Conservation (phyloP, 345 rosid species). For the Rhodamnia rubescens region DNA sequence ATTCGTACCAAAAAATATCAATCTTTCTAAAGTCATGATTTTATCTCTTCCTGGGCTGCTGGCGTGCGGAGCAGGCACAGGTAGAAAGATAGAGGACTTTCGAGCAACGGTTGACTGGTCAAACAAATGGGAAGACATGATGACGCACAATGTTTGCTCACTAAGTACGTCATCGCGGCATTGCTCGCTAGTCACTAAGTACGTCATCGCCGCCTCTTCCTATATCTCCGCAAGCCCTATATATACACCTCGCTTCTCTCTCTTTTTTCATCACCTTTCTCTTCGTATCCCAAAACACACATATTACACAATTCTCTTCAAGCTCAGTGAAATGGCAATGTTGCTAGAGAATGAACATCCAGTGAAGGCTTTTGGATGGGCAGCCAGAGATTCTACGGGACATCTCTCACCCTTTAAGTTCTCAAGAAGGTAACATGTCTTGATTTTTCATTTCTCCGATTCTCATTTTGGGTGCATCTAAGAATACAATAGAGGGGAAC, state of each 20-base stretch:
- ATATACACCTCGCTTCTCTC: background rate
- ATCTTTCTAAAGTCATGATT: no score
- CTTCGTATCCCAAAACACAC: background rate
- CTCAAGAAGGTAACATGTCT: slow-evolving; percentile 1
- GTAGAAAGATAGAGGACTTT: no score
- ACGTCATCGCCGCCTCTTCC: background rate
- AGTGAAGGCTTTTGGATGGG: slow-evolving; percentile 10
- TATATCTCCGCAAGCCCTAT: background rate
- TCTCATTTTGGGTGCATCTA: background rate
- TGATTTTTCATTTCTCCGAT: background rate
- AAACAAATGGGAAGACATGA: no score
- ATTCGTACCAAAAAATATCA: no score
- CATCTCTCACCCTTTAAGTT: slow-evolving; percentile 4
- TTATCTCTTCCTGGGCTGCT: no score
- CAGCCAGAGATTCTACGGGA: slow-evolving; percentile 10
- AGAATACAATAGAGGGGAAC: background rate
- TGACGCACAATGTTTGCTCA: background rate
- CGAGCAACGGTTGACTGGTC: no score
- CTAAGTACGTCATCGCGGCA: background rate
- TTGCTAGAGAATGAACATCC: slow-evolving; percentile 7
- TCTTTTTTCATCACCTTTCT: background rate
- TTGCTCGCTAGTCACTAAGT: background rate
- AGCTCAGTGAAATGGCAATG: background rate
- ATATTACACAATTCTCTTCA: background rate
- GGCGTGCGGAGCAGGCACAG: background rate